Base-by-base conservation (phyloP, 2,329 filamentous ascomycete species). In the Calonectria multiphialidica region DNA sequence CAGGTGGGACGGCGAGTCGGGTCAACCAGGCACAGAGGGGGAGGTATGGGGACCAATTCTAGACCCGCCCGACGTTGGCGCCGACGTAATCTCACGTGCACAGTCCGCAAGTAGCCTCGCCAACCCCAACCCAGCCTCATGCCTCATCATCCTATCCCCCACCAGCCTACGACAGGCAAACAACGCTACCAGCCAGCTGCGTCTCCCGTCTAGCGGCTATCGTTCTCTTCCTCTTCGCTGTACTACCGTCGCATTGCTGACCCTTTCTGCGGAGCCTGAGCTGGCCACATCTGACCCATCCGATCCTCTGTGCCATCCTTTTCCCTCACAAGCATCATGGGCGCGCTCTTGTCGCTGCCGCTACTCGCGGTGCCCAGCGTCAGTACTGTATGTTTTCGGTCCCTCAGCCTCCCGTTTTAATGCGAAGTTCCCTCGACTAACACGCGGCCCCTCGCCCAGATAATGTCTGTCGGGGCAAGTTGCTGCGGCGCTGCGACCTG, bases 401-500 rank as follows among this genome's bases (percentile, higher is more conserved):
- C 45, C 35, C 33, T 25, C 16, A 16, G 10, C 3, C 2, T 37
- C 21, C 23, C 25, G 9, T 15, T 21, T 9, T 33, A 25, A n/a
- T 53, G 35, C n/a, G 18, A 3, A 4, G 12, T 16, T 30, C 6
- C 44, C 28, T 40, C 16, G 25, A 55, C 74, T 77, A 30, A 77
- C 30, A 15, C n/a, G n/a, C 10, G n/a, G 28, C 70, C 55, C 35
- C 55, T 78, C 23, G 12, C 35, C 30, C 80, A 96, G 94, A 80
- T 97, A 75, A 82, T 95, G 77, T 95, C 94, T 50, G 92, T 95
- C 78, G 93, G 88, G 74, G 95, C 94, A 75, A 98, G 95, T 80
- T 99, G 97, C 86, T 99, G 97, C 83, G 97, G 97, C 82, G 97
- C 97, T 33, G 96, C 97, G 55, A 98, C 97, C 65, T 98, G 96